A percentile compares a stretch with the other conserved stretches of the same genome.
These are phyloP conservation scores for Haplosporangium gracile DNA, from an alignment of 192 early-diverging fungal genomes.

Conservation along the genomic window DNA sequence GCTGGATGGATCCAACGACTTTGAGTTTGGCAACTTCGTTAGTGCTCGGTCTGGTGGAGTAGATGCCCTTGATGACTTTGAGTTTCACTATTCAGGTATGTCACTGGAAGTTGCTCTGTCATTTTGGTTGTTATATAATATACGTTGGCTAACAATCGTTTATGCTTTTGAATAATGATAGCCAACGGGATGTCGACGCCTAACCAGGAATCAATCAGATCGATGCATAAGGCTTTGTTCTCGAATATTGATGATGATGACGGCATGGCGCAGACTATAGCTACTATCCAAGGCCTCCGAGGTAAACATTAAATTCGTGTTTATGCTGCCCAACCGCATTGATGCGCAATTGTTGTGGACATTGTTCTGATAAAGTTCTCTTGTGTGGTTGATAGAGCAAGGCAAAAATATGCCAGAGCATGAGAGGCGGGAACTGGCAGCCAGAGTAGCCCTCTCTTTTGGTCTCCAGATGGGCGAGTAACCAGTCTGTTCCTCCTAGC, in stretches of 20 bases:
- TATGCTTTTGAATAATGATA: neutral
- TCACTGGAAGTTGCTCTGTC: neutral
- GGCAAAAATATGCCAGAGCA: slow-evolving; percentile 64
- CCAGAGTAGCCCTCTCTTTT: slow-evolving; percentile 69
- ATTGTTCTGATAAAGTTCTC: neutral
- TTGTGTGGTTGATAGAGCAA: slow-evolving; percentile 54
- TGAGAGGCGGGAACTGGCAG: slow-evolving; percentile 68
- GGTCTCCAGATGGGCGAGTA: slow-evolving; percentile 56
- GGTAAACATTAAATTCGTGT: slow-evolving; percentile 38
- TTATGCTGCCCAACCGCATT: neutral
- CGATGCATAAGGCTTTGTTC: slow-evolving; percentile 62
- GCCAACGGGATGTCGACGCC: slow-evolving; percentile 23
- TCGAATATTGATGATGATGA: slow-evolving; percentile 65
- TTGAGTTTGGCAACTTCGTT: slow-evolving; percentile 50
- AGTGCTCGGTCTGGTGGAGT: slow-evolving; percentile 23
- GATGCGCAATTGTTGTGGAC: neutral
- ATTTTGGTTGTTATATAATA: neutral
- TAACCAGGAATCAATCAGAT: slow-evolving; percentile 56
- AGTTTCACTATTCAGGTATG: slow-evolving; percentile 27
- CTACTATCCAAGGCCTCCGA: slow-evolving; percentile 62
- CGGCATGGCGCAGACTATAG: slow-evolving; percentile 63
- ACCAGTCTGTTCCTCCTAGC: too few relatives aligned
- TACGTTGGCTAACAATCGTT: neutral
- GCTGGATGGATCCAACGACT: slow-evolving; percentile 24
- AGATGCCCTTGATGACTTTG: slow-evolving; percentile 25